Percentiles rank a stretch among this genome's conserved stretches.
phyloP scores from a whole-genome alignment of 345 rosid species.

The Hirschfeldia incana region DNA sequence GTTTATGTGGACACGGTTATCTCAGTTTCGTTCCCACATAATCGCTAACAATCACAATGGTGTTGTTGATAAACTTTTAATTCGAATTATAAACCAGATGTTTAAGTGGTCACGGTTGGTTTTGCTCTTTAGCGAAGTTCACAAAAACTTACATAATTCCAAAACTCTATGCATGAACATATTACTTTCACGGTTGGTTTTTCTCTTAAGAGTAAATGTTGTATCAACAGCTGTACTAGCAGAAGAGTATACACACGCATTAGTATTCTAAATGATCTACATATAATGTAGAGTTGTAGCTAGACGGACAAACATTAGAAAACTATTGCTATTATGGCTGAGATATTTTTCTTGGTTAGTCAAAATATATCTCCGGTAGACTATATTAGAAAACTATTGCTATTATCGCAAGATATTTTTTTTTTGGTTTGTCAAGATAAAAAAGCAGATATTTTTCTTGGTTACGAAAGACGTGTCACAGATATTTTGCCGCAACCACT shows the following conservation, averaged over 20 bases:
- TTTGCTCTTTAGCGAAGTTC: neutral
- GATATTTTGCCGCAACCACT: slow-evolving; percentile 24
- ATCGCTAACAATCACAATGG: neutral
- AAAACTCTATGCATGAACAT: neutral
- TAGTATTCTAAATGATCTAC: neutral
- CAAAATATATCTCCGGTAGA: neutral
- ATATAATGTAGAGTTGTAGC: neutral
- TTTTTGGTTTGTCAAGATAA: neutral
- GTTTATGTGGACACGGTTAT: neutral
- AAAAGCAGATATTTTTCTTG: slow-evolving; percentile 18
- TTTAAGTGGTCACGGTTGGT: neutral
- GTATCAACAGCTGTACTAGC: neutral
- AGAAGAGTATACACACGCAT: neutral
- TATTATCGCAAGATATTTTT: slow-evolving; percentile 14
- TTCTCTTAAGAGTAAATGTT: neutral
- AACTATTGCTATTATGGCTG: neutral
- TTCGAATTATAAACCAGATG: neutral
- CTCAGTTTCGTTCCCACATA: no score
- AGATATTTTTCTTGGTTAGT: neutral
- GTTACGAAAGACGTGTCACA: slow-evolving; percentile 2
- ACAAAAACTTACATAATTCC: neutral
- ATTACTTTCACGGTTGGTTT: no score
- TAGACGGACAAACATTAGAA: neutral
- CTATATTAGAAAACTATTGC: neutral
- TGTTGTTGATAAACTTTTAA: neutral